phyloP scores from a whole-genome alignment of 129 eudicot species.

The Tagetes erecta region DNA sequence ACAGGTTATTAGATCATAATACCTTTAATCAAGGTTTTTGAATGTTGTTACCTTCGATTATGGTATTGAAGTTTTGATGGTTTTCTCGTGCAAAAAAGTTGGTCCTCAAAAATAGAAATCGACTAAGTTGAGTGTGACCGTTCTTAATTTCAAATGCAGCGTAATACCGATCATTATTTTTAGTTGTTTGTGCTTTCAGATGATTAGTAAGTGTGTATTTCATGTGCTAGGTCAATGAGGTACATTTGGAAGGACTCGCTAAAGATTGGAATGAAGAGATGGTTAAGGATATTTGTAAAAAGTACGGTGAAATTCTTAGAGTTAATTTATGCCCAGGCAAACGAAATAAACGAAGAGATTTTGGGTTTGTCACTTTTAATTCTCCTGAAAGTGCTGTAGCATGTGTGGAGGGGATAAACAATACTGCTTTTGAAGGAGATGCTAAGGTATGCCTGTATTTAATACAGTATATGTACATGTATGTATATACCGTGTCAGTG shows the following conservation, averaged over 20 bases:
- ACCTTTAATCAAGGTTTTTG: neutral
- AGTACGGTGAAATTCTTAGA: conserved; percentile 44
- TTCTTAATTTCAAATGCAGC: conserved; percentile 6
- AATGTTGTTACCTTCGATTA: neutral
- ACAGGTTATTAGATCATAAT: neutral
- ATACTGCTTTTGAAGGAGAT: conserved; percentile 28
- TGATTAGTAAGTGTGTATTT: conserved; percentile 13
- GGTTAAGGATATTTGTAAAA: conserved; percentile 34
- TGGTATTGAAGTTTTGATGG: neutral
- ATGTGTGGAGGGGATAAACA: conserved; percentile 53
- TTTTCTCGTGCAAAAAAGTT: neutral
- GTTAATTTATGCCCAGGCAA: conserved; percentile 23
- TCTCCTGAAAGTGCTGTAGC: conserved; percentile 46
- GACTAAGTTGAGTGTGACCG: neutral
- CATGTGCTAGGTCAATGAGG: conserved; percentile 40
- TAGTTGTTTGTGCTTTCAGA: conserved; percentile 12
- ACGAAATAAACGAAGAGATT: conserved; percentile 31
- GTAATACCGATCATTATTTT: conserved; percentile 1
- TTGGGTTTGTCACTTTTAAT: conserved; percentile 42
- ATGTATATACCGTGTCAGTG: neutral
- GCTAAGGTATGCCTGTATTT: conserved; percentile 32
- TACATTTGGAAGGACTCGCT: conserved; percentile 44
- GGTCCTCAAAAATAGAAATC: neutral
- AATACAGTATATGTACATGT: neutral
- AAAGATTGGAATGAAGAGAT: conserved; percentile 52